Evolutionary conservation across 306 rosid genomes (phyloP).

Genomic region (Astragalus glycyphyllos): DNA sequence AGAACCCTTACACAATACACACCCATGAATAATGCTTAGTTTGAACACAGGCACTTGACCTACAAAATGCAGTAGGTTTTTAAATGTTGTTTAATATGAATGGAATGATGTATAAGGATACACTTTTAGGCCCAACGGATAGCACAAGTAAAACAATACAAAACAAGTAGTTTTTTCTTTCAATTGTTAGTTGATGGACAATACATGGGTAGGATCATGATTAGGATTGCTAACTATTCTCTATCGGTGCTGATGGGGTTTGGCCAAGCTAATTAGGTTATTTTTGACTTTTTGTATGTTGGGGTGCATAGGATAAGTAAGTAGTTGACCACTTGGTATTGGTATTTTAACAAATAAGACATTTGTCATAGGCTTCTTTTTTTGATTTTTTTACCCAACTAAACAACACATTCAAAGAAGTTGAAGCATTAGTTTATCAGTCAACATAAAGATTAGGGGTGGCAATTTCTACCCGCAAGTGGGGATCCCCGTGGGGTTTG

Average conservation of each 20-base stretch:
- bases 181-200: no score
- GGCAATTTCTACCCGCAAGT: no score
- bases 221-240: not conserved
- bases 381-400: constrained; percentile 5
- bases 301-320: not conserved
- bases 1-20: no score
- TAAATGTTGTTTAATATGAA: not conserved
- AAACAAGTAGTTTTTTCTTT: no score
- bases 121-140: not conserved
- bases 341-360: not conserved
- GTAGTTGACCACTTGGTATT: not conserved
- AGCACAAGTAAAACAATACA: no score
- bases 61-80: not conserved
- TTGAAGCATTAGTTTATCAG: constrained; percentile 18
- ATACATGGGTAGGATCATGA: no score
- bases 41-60: not conserved
- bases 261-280: not conserved
- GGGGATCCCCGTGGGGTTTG: no score
- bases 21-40: no score
- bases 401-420: constrained; percentile 12
- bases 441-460: no score
- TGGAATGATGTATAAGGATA: not conserved
- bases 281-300: not conserved
- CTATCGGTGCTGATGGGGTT: no score
- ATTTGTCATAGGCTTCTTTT: not conserved